Evolutionary conservation across 352 stramenopile species (phyloP).

Genomic region (Elongisporangium senticosum): DNA sequence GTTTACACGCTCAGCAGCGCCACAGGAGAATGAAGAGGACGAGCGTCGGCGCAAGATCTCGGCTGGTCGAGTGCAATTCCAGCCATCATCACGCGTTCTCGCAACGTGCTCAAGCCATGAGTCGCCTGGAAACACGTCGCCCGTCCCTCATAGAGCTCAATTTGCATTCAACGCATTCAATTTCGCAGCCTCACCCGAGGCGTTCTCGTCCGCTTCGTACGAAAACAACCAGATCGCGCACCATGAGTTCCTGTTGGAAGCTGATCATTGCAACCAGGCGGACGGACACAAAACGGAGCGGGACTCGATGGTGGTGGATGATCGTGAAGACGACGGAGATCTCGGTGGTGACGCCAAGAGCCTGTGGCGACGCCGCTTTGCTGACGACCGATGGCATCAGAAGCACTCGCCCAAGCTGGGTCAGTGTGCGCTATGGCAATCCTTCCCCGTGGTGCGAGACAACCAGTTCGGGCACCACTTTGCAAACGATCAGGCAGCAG

Average conservation of each 20-base stretch:
- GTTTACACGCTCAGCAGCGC: background rate
- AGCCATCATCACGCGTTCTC: conserved; percentile 1
- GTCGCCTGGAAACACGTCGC: conserved; percentile 3
- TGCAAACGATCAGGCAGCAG: background rate
- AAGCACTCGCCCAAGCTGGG: conserved; percentile 28
- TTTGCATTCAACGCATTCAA: conserved; percentile 42
- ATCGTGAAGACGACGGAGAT: conserved; percentile 1
- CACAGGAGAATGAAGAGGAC: conserved; percentile 17
- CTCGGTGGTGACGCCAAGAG: conserved; percentile 10
- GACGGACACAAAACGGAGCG: conserved; percentile 4
- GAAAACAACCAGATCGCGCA: conserved; percentile 3
- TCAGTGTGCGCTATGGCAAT: conserved; percentile 34
- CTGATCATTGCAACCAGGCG: background rate
- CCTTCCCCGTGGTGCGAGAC: background rate
- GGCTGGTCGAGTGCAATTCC: conserved; percentile 15
- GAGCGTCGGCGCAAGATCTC: conserved; percentile 37
- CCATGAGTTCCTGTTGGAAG: conserved; percentile 7
- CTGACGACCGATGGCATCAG: conserved; percentile 1
- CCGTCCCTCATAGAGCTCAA: conserved; percentile 7
- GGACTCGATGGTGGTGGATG: background rate
- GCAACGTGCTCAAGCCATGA: background rate
- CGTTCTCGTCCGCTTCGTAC: conserved; percentile 17
- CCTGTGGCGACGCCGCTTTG: conserved; percentile 35
- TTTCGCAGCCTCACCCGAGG: conserved; percentile 32
- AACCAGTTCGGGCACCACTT: background rate